Percentiles rank a stretch among this genome's conserved stretches.
These are phyloP conservation scores for Phytophthora fragariaefolia DNA, from an alignment of 352 stramenopile species.

Conservation along the genomic window DNA sequence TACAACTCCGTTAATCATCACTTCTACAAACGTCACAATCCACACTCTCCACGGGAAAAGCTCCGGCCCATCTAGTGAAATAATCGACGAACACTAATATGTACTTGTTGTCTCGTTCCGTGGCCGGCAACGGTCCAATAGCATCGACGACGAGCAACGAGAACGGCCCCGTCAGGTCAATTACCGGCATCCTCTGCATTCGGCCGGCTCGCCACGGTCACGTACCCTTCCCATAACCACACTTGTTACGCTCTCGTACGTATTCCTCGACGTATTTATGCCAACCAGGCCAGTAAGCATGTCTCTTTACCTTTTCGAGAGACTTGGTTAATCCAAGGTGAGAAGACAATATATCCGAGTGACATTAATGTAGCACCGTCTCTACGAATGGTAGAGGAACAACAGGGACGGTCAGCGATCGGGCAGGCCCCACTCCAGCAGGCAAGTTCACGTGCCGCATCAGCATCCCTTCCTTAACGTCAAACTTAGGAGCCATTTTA, in stretches of 20 bases:
- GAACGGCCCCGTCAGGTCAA: constrained; percentile 1
- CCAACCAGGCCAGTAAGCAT: not conserved
- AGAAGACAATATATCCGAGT: constrained; percentile 2
- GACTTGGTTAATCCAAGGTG: constrained; percentile 7
- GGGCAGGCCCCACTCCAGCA: not conserved
- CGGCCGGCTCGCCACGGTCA: not conserved
- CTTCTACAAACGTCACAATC: not conserved
- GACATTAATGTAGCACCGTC: constrained; percentile 15
- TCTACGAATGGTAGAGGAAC: constrained; percentile 1
- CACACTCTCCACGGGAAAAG: not conserved
- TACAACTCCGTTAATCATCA: constrained; percentile 2
- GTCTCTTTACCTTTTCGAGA: not conserved
- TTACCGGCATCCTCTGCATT: constrained; percentile 14
- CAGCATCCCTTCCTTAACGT: not conserved
- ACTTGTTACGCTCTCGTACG: not conserved
- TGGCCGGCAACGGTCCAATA: not conserved
- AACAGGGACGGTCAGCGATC: not conserved
- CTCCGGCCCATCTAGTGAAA: not conserved
- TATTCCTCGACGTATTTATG: not conserved
- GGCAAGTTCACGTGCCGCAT: constrained; percentile 5
- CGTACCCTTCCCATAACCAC: not conserved
- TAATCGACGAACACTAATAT: not conserved
- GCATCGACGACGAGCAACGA: not conserved
- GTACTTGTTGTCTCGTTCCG: not conserved
- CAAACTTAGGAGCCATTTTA: not conserved